Percentiles rank a stretch among this genome's conserved stretches.
Conservation (phyloP, 352 stramenopile genomes). For the Phytophthora hibernalis region DNA sequence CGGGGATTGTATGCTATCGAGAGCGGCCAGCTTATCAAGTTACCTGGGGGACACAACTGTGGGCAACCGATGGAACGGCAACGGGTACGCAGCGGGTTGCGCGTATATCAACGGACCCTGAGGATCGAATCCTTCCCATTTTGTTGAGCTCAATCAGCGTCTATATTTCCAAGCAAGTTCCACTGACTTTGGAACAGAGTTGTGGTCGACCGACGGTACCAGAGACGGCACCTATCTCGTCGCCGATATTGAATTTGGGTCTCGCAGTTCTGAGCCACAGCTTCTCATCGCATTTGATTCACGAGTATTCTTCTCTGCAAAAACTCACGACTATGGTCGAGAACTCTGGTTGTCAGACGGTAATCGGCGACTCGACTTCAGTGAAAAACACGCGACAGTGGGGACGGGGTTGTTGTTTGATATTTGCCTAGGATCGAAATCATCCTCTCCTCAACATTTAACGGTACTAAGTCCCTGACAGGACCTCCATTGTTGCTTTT, state of each 20-base stretch:
- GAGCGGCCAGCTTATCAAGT: constrained; percentile 17
- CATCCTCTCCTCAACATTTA: constrained; percentile 65
- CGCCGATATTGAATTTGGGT: constrained; percentile 61
- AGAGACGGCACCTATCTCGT: constrained; percentile 55
- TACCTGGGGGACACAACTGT: constrained; percentile 67
- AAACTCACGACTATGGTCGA: constrained; percentile 42
- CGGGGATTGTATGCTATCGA: constrained; percentile 80
- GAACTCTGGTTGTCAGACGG: constrained; percentile 76
- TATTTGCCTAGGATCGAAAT: constrained; percentile 49
- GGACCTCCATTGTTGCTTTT: constrained; percentile 65
- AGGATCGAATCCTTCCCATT: constrained; percentile 42
- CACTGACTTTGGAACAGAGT: constrained; percentile 58
- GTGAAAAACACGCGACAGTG: constrained; percentile 32
- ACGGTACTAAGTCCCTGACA: constrained; percentile 26
- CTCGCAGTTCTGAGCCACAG: constrained; percentile 44
- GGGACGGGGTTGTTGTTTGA: constrained; percentile 67
- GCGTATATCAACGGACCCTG: constrained; percentile 42
- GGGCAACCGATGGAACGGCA: constrained; percentile 82
- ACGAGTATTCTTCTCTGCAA: constrained; percentile 66
- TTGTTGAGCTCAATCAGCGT: constrained; percentile 45
- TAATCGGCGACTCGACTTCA: constrained; percentile 34
- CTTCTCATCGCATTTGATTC: constrained; percentile 45
- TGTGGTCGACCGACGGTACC: constrained; percentile 81
- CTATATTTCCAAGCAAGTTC: constrained; percentile 83
- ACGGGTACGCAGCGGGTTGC: constrained; percentile 67